Base-by-base conservation (phyloP, 2,329 filamentous ascomycete genomes). In the Fusarium xyrophilum region DNA sequence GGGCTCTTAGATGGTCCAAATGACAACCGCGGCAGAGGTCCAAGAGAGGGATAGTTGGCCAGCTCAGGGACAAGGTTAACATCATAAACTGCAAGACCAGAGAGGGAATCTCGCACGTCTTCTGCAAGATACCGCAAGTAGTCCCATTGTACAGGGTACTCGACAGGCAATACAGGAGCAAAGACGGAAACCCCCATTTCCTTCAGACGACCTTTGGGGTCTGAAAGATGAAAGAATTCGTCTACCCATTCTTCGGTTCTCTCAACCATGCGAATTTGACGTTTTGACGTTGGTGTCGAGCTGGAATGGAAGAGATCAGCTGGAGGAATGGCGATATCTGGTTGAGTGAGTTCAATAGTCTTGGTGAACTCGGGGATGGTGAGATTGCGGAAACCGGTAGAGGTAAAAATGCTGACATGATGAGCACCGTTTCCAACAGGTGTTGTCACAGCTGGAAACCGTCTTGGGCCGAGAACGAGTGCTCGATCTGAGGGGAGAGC, bases 231-330 rank as follows among this genome's bases (percentile, higher is more conserved):
- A 36, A 93, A 82, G 52, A 93, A 88, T 66, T 91, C 86, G 27
- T 88, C 86, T 21, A 95, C 82, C 93, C 93, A 98, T 38, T 87
- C 85, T 76, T 96, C 91, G 2, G 93, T 97, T 59, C 95, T 86
- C 74, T 96, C 93, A 27, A 89, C 90, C 89, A 97, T 97, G 74
- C 92, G 93, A 36, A 88, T 84, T 47, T 91, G 87, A 46, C 94
- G 86, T 79, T 96, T 97, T 13, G 85, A 81, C 5, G 89, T 87
- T 0, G 91, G 86, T 7, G 78, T 82, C 68, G 56, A 82, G 81
- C 79, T 81, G 14, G 75, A 75, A 56, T 82, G 71, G 72, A 80
- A 70, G 13, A 94, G 85, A 78, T 99, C 96, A 8, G 91, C 91
- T 53, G 96, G 79, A 1, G 89, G 89, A 27, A 98, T 84, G 36